Evolutionary conservation across 129 eudicot genomes (phyloP), one percentile per base, ranked within the genome.

Genomic region (Saposhnikovia divaricata): DNA sequence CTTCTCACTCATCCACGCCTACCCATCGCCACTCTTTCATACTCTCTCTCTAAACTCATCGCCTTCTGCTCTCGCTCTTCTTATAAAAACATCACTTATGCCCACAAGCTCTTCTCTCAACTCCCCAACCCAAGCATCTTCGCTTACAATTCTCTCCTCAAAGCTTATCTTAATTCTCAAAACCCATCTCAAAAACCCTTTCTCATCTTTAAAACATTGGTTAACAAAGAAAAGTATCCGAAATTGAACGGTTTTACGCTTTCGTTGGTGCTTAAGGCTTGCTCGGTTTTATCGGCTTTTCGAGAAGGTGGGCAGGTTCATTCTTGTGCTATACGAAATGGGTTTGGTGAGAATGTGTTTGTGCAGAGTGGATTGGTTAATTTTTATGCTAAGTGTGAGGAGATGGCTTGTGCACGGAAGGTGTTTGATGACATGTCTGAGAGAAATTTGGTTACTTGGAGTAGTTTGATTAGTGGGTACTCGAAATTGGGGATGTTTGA

Each of bases 391-490:
- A 89, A 85, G 53, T 87, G 92, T 77, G 93, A 89, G 79, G 84
- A 87, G 57, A 84, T 89, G 46, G 80, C 31, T 69, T 66, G 59
- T 80, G 90, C 85, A 12, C 46, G 83, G 74, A 88, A 83, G 78
- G 80, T 86, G 90, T 90, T 88, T 40, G 90, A 90, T 77, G 91
- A 90, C 84, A 84, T 90, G 84, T 38, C 88, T 77, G 87, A 82
- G 14, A 86, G 83, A 68, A 86, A 79, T 65, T 74, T 82, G 80
- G 79, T 86, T 79, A 82, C 86, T 68, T 90, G 95, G 95, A 90
- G 92, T 75, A 81, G 78, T 39, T 77, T 91, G 89, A 91, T 91
- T 69, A 83, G 87, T 39, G 93, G 96, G 82, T 91, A 87, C 77
- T 73, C 80, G 39, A 89, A 70, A 47, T 65, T 87, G 10, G 87